Conservation (phyloP, 345 rosid genomes). For the Eucalyptus victrix region DNA sequence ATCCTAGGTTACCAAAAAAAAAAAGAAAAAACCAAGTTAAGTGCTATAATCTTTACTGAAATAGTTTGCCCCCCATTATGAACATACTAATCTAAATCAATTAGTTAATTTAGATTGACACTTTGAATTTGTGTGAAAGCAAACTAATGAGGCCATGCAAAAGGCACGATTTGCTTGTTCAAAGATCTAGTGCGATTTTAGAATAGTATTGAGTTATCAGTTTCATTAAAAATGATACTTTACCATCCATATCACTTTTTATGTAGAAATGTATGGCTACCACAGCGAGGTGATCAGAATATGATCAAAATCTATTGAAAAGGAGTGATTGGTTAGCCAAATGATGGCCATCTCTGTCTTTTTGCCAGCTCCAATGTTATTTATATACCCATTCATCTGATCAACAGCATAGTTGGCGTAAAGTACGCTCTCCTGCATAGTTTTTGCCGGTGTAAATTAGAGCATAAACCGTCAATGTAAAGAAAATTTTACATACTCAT, state of each 20-base stretch:
- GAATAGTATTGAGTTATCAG: neutral
- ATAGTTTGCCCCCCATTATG: no score
- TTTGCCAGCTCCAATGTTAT: neutral
- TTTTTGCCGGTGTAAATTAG: neutral
- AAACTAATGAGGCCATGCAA: neutral
- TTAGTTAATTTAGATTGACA: neutral
- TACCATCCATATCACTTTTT: neutral
- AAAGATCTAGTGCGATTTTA: neutral
- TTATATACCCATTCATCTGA: neutral
- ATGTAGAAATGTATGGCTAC: neutral
- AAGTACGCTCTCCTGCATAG: neutral
- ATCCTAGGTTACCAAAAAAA: no score
- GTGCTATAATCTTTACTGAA: no score
- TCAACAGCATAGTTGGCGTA: neutral
- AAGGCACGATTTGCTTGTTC: neutral
- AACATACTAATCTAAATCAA: no score
- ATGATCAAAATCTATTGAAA: neutral
- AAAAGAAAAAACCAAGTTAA: no score
- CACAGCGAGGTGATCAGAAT: neutral
- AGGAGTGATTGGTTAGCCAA: neutral
- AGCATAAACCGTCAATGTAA: neutral
- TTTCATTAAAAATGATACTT: neutral
- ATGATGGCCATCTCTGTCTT: neutral
- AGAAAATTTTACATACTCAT: neutral
- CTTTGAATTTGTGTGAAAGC: neutral